Base-by-base conservation (phyloP, 2,329 filamentous ascomycete species). In the Dactylellina sp. region DNA sequence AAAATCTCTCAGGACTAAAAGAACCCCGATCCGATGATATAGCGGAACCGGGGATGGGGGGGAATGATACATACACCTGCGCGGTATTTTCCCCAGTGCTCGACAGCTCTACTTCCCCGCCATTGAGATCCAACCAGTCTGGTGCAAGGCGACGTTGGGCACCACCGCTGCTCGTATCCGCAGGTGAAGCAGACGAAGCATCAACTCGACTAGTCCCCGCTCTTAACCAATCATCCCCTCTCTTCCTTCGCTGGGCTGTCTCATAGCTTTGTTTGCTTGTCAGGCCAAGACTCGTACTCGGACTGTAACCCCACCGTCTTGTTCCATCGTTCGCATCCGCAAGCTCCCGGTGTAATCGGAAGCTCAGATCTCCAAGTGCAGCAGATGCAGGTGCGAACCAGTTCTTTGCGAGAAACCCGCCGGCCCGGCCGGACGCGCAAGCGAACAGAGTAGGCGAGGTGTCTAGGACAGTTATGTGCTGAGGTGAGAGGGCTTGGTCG, bases 371-470 rank as follows among this genome's bases (percentile, higher is more conserved):
- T 6, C 87, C 91, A 0, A 93, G 83, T 0, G 84, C 82, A 0
- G 86, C 83, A 4, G 87, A 82, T 0, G 84, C 82, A 0, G 86
- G 82, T 0, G 84, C 83, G 77, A 91, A 91, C 90, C 90, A 93
- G 80, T 93, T 89, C 35, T 83, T 84, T 7, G 90, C 90, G 7
- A 93, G 79, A 78, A 93, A 94, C 0, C 91, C 91, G 16, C 85
- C 91, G 0, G 90, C 89, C 76, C 86, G 88, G 0, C 91, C 90
- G 1, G 89, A 93, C 0, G 91, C 90, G 28, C 89, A 91, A 9
- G 87, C 85, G 80, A 93, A 92, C 32, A 93, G 84, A 75, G 87
- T 80, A 0, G 83, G 80, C 2, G 85, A 85, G 4, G 85, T 82
- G 77, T 89, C 88, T 40, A 89, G 75, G 20, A 89, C 81, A 75